Conservation (phyloP, 495 filamentous ascomycete genomes). For the Aspergillus coremiiformis region DNA sequence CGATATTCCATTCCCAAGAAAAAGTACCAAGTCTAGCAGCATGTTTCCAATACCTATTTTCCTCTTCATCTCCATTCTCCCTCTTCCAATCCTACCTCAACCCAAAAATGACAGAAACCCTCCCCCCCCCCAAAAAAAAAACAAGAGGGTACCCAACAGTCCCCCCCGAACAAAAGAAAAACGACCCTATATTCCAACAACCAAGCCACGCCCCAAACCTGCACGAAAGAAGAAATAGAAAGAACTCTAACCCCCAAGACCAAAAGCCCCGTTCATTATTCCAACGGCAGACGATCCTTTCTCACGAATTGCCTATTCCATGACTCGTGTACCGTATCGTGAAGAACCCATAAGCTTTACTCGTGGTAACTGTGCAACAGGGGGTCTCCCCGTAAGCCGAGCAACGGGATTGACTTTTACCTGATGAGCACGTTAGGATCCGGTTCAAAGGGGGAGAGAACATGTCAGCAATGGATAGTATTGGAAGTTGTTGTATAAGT, state of each 20-base stretch:
- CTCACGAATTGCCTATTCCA: no score
- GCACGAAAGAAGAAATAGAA: background rate
- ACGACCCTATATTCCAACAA: background rate
- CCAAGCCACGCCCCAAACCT: background rate
- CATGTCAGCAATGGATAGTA: no score
- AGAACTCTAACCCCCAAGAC: background rate
- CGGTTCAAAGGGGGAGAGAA: no score
- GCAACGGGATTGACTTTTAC: background rate
- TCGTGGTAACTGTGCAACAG: background rate
- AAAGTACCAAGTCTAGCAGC: no score
- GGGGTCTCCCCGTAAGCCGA: background rate
- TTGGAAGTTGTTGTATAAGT: no score
- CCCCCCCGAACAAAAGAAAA: background rate
- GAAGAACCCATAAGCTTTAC: background rate
- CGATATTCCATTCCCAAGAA: conserved; percentile 22
- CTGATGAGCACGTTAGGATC: no score
- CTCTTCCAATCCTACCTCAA: no score
- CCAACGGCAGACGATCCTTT: background rate
- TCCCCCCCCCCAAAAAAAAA: no score
- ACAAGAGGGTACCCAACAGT: no score
- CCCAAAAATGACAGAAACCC: no score
- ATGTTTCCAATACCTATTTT: no score
- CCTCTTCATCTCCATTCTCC: no score
- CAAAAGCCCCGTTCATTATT: background rate
- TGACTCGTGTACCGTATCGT: background rate